Percentiles rank a stretch among this genome's conserved stretches.
These are phyloP conservation scores for Solanum neorickii DNA, from an alignment of 257 asterid genomes.

Conservation along the genomic window DNA sequence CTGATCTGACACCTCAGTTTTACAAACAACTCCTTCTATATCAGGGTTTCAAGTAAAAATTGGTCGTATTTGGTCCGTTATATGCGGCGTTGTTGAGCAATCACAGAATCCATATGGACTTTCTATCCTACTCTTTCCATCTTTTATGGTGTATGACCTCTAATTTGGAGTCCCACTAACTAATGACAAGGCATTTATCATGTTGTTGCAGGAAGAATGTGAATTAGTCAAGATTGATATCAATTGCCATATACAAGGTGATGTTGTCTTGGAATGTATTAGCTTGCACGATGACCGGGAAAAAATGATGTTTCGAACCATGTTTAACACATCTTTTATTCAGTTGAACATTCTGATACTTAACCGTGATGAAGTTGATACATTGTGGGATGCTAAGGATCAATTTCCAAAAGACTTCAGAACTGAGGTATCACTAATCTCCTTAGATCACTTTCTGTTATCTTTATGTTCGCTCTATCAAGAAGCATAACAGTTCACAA, in stretches of 20 bases:
- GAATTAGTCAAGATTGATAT: constrained; percentile 46
- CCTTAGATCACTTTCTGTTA: background rate
- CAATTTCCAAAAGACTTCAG: constrained; percentile 44
- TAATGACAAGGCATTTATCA: background rate
- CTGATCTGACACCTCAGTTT: background rate
- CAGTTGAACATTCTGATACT: constrained; percentile 44
- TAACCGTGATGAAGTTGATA: constrained; percentile 41
- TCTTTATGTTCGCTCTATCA: background rate
- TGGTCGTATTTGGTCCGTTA: background rate
- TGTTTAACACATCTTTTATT: constrained; percentile 66
- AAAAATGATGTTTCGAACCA: constrained; percentile 50
- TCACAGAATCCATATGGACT: background rate
- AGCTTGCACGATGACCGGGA: constrained; percentile 32
- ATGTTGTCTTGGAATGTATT: constrained; percentile 63
- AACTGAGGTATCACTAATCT: constrained; percentile 45
- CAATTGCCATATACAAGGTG: constrained; percentile 66
- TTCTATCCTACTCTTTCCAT: background rate
- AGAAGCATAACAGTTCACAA: background rate
- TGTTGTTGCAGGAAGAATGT: constrained; percentile 51
- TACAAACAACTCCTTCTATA: background rate
- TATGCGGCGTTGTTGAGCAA: background rate
- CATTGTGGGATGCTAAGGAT: constrained; percentile 37
- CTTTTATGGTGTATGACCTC: background rate
- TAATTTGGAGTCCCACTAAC: background rate
- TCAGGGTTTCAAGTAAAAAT: background rate